A percentile compares a stretch with the other conserved stretches of the same genome.
Conservation (phyloP, 768 basidiomycete genomes). For the Podaxis sp. region DNA sequence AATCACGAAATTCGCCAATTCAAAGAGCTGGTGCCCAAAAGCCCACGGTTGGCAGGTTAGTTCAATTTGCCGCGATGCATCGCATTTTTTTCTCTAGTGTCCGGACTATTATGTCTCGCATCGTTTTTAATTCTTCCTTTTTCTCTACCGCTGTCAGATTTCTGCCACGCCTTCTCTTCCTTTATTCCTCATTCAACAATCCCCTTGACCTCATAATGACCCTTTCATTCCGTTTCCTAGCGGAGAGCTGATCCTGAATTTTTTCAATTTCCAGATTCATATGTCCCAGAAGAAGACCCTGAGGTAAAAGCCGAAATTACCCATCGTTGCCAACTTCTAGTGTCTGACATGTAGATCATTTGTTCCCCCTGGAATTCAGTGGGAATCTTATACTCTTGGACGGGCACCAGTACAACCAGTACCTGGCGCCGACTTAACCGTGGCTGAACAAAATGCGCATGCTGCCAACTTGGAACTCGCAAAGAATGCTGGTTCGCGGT, state of each 20-base stretch:
- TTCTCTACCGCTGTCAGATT: constrained; percentile 22
- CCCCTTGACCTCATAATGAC: constrained; percentile 8
- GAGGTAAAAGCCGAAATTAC: constrained; percentile 43
- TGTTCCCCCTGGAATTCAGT: constrained; percentile 37
- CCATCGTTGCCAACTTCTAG: constrained; percentile 30
- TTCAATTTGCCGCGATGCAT: constrained; percentile 11
- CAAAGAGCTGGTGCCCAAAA: constrained; percentile 72
- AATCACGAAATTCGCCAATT: constrained; percentile 95
- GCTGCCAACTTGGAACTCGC: constrained; percentile 76
- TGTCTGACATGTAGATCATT: constrained; percentile 10
- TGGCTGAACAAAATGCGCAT: constrained; percentile 64
- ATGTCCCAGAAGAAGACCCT: constrained; percentile 84
- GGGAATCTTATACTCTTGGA: constrained; percentile 78
- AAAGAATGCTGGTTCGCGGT: constrained; percentile 76
- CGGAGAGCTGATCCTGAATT: constrained; percentile 17
- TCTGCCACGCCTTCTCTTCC: constrained; percentile 14
- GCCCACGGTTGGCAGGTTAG: constrained; percentile 65
- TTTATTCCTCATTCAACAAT: constrained; percentile 11
- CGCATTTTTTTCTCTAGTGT: constrained; percentile 12
- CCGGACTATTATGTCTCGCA: constrained; percentile 15
- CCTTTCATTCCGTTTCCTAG: constrained; percentile 20
- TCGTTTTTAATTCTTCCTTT: constrained; percentile 20
- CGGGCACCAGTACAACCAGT: constrained; percentile 63
- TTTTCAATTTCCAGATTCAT: constrained; percentile 48
- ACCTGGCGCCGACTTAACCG: constrained; percentile 61